Conservation (phyloP, 768 basidiomycete genomes). For the Mycena kentingensis region DNA sequence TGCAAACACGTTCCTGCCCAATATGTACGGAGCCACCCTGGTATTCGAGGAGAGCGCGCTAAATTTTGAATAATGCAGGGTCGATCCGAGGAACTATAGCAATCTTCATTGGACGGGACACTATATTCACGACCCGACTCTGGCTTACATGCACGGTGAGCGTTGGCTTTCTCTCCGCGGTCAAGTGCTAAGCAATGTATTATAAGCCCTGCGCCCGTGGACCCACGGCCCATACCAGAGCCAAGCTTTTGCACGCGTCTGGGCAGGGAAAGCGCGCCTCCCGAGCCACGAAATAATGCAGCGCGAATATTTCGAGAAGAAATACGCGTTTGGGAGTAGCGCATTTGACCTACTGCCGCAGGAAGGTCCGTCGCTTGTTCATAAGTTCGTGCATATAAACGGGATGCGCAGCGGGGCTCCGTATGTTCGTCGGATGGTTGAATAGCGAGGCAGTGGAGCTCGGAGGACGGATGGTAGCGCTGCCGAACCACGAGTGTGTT, state of each 20-base stretch:
- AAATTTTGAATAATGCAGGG: not conserved
- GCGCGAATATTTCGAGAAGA: slow-evolving; percentile 14
- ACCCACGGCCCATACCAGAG: slow-evolving; percentile 18
- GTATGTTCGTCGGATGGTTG: slow-evolving; percentile 26
- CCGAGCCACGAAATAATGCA: slow-evolving; percentile 22
- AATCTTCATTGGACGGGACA: slow-evolving; percentile 28
- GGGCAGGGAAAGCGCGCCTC: slow-evolving; percentile 26
- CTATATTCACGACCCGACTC: slow-evolving; percentile 37
- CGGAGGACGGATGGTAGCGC: slow-evolving; percentile 26
- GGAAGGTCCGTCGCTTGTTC: slow-evolving; percentile 17
- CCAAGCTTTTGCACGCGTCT: slow-evolving; percentile 25
- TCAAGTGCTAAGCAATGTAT: too few relatives aligned
- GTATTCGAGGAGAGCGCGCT: not conserved
- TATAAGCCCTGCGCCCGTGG: slow-evolving; percentile 15
- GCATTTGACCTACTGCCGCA: slow-evolving; percentile 18
- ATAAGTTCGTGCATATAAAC: not conserved
- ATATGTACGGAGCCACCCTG: not conserved
- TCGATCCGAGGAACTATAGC: slow-evolving; percentile 1
- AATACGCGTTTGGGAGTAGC: slow-evolving; percentile 9
- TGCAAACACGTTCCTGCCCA: slow-evolving; percentile 29
- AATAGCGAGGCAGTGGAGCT: slow-evolving; percentile 27
- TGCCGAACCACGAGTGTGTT: slow-evolving; percentile 23
- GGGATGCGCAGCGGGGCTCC: slow-evolving; percentile 9
- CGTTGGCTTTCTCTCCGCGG: not conserved
- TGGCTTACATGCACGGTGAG: slow-evolving; percentile 27